phyloP scores from a whole-genome alignment of 2,329 filamentous ascomycete species.

The Raffaelea deltoideospora region DNA sequence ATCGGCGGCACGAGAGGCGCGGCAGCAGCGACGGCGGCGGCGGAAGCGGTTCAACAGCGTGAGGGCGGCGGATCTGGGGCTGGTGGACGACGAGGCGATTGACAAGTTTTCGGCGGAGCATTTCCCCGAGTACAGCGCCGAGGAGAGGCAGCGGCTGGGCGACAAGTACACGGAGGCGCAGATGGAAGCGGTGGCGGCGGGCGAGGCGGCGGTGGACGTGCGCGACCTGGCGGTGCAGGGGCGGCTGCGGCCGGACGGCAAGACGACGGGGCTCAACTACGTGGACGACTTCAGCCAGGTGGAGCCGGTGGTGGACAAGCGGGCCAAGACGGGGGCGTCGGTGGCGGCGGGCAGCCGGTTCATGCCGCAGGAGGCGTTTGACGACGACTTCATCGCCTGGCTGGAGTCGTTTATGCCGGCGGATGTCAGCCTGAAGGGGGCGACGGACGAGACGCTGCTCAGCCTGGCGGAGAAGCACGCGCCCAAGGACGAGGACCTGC shows the following conservation, averaged over 20 bases:
- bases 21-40: no score
- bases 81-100: conserved; percentile 28
- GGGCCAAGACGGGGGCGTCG: conserved; percentile 27
- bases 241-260: conserved; percentile 54
- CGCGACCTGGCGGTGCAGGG: conserved; percentile 63
- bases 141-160: conserved; percentile 47
- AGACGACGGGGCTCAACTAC: conserved; percentile 47
- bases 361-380: conserved; percentile 47
- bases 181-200: conserved; percentile 65
- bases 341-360: conserved; percentile 35
- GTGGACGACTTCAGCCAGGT: conserved; percentile 70
- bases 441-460: conserved; percentile 11
- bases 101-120: conserved; percentile 27
- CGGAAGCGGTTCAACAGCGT: conserved; percentile 36
- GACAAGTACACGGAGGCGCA: conserved; percentile 67
- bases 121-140: conserved; percentile 50
- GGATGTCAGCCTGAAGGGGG: conserved; percentile 12
- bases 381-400: conserved; percentile 38
- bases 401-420: conserved; percentile 19
- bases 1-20: conserved; percentile 29
- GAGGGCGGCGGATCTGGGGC: conserved; percentile 34
- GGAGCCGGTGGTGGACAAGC: conserved; percentile 63
- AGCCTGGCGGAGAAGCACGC: conserved; percentile 15
- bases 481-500: conserved; percentile 15
- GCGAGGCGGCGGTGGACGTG: conserved; percentile 60